These are phyloP conservation scores for Hymenoscyphus repandus DNA, from an alignment of 2,329 filamentous ascomycete species.

Conservation along the genomic window DNA sequence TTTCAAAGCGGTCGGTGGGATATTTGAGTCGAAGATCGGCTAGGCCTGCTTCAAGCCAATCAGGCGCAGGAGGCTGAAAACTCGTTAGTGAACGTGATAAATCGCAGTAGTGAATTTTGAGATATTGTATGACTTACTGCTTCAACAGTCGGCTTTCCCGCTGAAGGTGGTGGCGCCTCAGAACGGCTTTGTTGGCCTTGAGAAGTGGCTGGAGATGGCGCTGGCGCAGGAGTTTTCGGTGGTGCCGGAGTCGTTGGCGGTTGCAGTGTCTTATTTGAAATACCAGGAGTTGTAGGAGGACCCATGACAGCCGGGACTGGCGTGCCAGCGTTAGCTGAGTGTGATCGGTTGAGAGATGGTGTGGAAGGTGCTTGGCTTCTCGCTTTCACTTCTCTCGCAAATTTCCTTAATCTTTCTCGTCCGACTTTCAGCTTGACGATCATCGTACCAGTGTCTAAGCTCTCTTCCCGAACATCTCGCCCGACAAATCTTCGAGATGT, in stretches of 20 bases:
- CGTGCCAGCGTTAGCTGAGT: slow-evolving; percentile 41
- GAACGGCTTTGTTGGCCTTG: slow-evolving; percentile 59
- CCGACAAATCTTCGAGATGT: slow-evolving; percentile 51
- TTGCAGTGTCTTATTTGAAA: slow-evolving; percentile 26
- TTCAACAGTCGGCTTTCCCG: background rate
- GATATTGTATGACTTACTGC: slow-evolving; percentile 1
- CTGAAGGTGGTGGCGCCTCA: slow-evolving; percentile 57
- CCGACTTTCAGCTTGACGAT: slow-evolving; percentile 72
- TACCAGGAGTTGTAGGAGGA: slow-evolving; percentile 39
- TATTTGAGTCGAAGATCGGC: slow-evolving; percentile 64
- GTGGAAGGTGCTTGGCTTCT: slow-evolving; percentile 34
- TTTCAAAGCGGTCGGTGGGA: slow-evolving; percentile 79
- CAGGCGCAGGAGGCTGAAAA: slow-evolving; percentile 71
- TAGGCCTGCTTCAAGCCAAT: slow-evolving; percentile 77
- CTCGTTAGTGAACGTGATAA: slow-evolving; percentile 16
- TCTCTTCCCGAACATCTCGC: slow-evolving; percentile 72
- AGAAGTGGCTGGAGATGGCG: slow-evolving; percentile 27
- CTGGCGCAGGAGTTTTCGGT: slow-evolving; percentile 31
- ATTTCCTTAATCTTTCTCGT: slow-evolving; percentile 65
- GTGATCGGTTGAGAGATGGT: slow-evolving; percentile 37
- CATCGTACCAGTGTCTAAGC: slow-evolving; percentile 56
- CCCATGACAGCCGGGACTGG: slow-evolving; percentile 50
- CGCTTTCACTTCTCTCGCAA: slow-evolving; percentile 50
- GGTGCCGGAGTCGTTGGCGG: slow-evolving; percentile 28
- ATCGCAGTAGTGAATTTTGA: background rate